Evolutionary conservation across 169 alveolate species (phyloP), one percentile per base, ranked within the genome.

Genomic region (Eimeria praecox): DNA sequence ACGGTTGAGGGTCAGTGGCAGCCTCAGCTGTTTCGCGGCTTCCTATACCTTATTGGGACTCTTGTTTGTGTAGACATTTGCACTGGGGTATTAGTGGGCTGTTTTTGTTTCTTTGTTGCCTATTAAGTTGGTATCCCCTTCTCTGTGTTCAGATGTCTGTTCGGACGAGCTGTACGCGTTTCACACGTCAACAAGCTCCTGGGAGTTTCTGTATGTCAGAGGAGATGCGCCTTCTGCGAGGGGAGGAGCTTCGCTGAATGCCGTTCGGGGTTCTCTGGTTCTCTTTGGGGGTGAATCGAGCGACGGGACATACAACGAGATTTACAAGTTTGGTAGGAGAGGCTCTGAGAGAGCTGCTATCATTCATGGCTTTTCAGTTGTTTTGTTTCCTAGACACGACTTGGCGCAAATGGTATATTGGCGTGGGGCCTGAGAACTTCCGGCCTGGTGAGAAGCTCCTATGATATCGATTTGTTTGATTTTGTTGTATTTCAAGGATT

Each of bases 291-390:
- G 97, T 24, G 73, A 59, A 20, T 71, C 94, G 33, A 35, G 59
- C 66, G 97, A 95, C 30, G 97, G 97, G 49, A 92, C 97, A 27
- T 95, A 24, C 96, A 91, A 78, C 49, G 97, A 95, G 42, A 46
- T 95, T 42, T 95, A 91, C 92, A 91, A 52, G 82, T 95, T 77
- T 56, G 97, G 97, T 95, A 86, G 92, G 73, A 18, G 49, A 44
- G 4, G 77, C 80, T 10, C 75, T 44, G 92, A 9, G 27, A 10
- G n/a, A 6, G 52, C 52, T 2, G 66, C 66, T 56, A 5, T 2
- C 66, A 14, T 30, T 69, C 24, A 30, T 30, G 14, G 9, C 35
- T 30, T 35, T 35, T 12, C 27, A 88, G 33, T 27, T 78, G 46
- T n/a, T 73, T 27, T 27, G 20, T 64, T 64, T 24, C 30, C 5